Evolutionary conservation across 768 basidiomycete genomes (phyloP).

Genomic region (Pulveroboletus sp.): DNA sequence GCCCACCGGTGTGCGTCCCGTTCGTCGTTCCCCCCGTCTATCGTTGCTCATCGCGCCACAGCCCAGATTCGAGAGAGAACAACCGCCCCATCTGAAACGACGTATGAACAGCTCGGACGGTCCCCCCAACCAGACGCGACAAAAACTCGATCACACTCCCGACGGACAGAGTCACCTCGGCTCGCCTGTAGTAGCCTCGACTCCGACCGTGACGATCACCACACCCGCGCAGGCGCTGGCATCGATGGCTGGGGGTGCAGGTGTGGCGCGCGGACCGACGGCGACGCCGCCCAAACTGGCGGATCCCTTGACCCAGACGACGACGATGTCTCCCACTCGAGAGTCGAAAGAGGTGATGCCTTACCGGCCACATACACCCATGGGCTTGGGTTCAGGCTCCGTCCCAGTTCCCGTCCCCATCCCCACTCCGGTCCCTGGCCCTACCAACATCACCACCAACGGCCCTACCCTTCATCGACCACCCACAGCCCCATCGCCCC

Average conservation of each 20-base stretch:
- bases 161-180: too few relatives aligned
- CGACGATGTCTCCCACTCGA: background rate
- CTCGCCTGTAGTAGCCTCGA: too few relatives aligned
- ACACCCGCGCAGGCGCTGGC: too few relatives aligned
- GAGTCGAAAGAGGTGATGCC: too few relatives aligned
- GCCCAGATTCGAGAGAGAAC: conserved; percentile 17
- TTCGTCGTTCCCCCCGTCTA: background rate
- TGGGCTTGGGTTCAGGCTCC: too few relatives aligned
- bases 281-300: background rate
- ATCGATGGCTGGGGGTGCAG: too few relatives aligned
- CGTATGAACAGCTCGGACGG: conserved; percentile 1
- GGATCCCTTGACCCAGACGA: background rate
- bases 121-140: conserved; percentile 11
- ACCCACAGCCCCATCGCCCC: background rate
- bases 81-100: conserved; percentile 9
- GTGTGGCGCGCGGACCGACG: background rate
- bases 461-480: background rate
- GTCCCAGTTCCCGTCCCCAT: too few relatives aligned
- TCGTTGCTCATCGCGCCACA: background rate
- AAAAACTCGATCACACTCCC: conserved; percentile 6
- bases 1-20: conserved; percentile 11
- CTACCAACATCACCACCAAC: too few relatives aligned
- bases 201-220: too few relatives aligned
- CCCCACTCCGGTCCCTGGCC: too few relatives aligned
- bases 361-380: too few relatives aligned